Evolutionary conservation across 768 basidiomycete species (phyloP).

Genomic region (Agrocybe pediades): DNA sequence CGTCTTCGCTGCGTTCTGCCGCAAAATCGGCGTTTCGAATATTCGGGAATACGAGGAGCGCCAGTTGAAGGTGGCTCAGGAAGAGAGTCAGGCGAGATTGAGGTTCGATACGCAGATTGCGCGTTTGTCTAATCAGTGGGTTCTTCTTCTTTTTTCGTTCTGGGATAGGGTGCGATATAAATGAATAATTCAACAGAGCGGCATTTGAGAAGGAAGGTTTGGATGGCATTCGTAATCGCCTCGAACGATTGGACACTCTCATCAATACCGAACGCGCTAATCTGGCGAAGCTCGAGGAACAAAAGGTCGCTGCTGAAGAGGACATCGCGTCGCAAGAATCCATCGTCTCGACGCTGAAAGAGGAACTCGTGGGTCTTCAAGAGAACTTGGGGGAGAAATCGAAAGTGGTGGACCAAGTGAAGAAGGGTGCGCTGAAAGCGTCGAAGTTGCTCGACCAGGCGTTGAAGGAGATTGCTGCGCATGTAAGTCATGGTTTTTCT

Average conservation of each 20-base stretch:
- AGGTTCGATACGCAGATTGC: conserved; percentile 87
- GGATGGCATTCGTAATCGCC: conserved; percentile 60
- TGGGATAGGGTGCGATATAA: background rate
- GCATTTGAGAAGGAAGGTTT: conserved; percentile 85
- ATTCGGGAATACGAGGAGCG: conserved; percentile 95
- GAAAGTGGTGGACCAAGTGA: conserved; percentile 73
- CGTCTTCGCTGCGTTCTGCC: conserved; percentile 79
- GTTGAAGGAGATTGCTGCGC: conserved; percentile 84
- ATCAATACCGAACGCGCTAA: conserved; percentile 54
- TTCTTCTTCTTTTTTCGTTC: conserved; percentile 9
- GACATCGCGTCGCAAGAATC: conserved; percentile 64
- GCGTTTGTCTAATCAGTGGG: conserved; percentile 83
- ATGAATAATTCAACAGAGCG: conserved; percentile 44
- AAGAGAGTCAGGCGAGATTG: conserved; percentile 82
- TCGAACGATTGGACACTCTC: conserved; percentile 53
- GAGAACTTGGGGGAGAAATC: conserved; percentile 73
- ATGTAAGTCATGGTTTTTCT: conserved; percentile 44
- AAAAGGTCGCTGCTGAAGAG: conserved; percentile 52
- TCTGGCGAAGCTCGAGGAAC: conserved; percentile 52
- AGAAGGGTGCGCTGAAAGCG: conserved; percentile 68
- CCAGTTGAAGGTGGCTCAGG: conserved; percentile 85
- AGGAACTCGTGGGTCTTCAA: conserved; percentile 61
- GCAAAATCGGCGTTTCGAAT: conserved; percentile 71
- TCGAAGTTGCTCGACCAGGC: conserved; percentile 82
- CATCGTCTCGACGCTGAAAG: conserved; percentile 55